Conservation (phyloP, 768 basidiomycete genomes). For the Ramaria rubella region DNA sequence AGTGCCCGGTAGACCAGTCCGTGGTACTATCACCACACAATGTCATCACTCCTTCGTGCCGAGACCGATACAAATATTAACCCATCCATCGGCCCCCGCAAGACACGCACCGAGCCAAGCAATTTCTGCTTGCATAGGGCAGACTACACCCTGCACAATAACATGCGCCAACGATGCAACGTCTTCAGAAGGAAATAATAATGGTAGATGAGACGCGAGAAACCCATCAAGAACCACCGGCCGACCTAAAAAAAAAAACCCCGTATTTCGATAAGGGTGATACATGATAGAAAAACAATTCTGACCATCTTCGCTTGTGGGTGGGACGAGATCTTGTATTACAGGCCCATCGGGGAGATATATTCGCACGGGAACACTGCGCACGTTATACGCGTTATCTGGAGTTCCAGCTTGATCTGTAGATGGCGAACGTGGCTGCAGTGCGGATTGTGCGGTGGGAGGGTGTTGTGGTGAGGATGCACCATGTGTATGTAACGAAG, state of each 20-base stretch:
- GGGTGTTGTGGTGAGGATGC: conserved; percentile 25
- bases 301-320: conserved; percentile 71
- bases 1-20: not conserved
- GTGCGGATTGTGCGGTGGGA: conserved; percentile 45
- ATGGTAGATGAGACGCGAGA: conserved; percentile 67
- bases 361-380: conserved; percentile 83
- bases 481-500: conserved; percentile 47
- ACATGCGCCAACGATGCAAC: conserved; percentile 59
- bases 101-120: conserved; percentile 93
- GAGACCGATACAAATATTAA: conserved; percentile 79
- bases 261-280: conserved; percentile 4
- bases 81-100: conserved; percentile 93
- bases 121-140: conserved; percentile 83
- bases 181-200: conserved; percentile 56
- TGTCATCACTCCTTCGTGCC: not conserved
- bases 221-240: conserved; percentile 64
- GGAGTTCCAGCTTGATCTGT: conserved; percentile 49
- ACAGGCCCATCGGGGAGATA: conserved; percentile 89
- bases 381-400: conserved; percentile 81
- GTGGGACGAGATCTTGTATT: conserved; percentile 83
- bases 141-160: conserved; percentile 75
- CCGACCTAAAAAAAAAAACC: conserved; percentile 41
- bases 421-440: conserved; percentile 60
- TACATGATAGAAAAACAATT: conserved; percentile 8
- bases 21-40: not conserved